Evolutionary conservation across 2,329 filamentous ascomycete species (phyloP).

Genomic region (Westerdykella ornata): DNA sequence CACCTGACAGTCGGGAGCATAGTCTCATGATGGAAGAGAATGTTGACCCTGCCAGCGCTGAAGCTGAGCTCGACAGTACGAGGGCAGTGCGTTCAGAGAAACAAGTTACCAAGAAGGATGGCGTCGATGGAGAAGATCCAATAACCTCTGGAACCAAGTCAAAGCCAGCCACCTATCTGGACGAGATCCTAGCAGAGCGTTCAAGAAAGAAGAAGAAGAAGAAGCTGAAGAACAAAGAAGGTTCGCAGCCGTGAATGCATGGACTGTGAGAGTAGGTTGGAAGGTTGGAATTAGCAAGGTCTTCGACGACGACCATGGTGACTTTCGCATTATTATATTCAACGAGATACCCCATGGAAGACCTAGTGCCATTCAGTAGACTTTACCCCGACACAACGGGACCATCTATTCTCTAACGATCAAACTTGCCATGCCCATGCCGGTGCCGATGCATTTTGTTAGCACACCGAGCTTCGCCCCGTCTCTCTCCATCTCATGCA

Average conservation of each 20-base stretch:
- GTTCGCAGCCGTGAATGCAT: too few species aligned
- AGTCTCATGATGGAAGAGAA: constrained; percentile 8
- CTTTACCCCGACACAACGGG: too few species aligned
- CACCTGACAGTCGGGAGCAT: constrained; percentile 7
- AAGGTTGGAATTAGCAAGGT: too few species aligned
- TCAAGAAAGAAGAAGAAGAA: constrained; percentile 47
- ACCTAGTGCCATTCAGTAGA: too few species aligned
- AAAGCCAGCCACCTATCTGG: constrained; percentile 48
- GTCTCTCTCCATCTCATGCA: constrained; percentile 61
- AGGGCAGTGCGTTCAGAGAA: background rate
- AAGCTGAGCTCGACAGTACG: constrained; percentile 6
- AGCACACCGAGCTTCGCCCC: constrained; percentile 73
- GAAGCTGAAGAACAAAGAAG: constrained; percentile 4
- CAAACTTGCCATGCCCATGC: constrained; percentile 50
- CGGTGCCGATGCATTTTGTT: constrained; percentile 68
- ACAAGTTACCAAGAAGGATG: too few species aligned
- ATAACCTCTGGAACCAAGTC: constrained; percentile 5
- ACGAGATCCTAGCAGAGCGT: constrained; percentile 47
- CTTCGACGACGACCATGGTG: too few species aligned
- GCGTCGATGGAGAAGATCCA: too few species aligned
- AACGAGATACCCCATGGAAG: too few species aligned
- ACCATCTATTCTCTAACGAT: constrained; percentile 42
- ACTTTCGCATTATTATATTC: too few species aligned
- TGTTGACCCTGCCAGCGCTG: background rate
- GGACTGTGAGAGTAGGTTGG: too few species aligned